A percentile compares a stretch with the other conserved stretches of the same genome.
Conservation (phyloP, 225 moss, liverwort and hornwort species). For the Rhytidiadelphus loreus region DNA sequence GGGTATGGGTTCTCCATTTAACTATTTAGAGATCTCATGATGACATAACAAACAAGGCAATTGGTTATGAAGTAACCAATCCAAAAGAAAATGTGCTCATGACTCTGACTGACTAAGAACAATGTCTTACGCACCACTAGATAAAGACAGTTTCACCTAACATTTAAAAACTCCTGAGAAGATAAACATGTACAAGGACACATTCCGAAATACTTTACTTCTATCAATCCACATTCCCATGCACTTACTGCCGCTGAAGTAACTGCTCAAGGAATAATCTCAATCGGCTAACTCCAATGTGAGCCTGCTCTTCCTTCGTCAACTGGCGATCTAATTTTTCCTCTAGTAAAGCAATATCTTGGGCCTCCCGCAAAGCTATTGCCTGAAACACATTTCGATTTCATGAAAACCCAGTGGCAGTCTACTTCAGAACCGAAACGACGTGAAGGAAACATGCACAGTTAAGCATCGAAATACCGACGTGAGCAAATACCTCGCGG, state of each 20-base stretch:
- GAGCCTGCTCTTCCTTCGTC: conserved; percentile 65
- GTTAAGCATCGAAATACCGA: background rate
- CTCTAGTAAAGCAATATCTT: conserved; percentile 77
- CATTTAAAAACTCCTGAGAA: background rate
- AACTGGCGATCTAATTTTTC: conserved; percentile 89
- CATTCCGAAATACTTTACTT: background rate
- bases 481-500: conserved; percentile 49
- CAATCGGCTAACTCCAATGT: conserved; percentile 81
- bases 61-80: background rate
- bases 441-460: background rate
- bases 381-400: conserved; percentile 28
- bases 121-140: background rate
- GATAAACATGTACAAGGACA: background rate
- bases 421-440: background rate
- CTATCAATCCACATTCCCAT: background rate
- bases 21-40: background rate
- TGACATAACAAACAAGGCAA: background rate
- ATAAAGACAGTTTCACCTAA: background rate
- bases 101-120: background rate
- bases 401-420: background rate
- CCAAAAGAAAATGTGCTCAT: background rate
- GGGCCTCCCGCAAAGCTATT: conserved; percentile 68
- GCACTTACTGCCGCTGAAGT: conserved; percentile 73
- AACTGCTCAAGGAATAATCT: conserved; percentile 92
- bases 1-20: background rate